Evolutionary conservation across 139 green algal genomes (phyloP).

Genomic region (Chlorella sp.): DNA sequence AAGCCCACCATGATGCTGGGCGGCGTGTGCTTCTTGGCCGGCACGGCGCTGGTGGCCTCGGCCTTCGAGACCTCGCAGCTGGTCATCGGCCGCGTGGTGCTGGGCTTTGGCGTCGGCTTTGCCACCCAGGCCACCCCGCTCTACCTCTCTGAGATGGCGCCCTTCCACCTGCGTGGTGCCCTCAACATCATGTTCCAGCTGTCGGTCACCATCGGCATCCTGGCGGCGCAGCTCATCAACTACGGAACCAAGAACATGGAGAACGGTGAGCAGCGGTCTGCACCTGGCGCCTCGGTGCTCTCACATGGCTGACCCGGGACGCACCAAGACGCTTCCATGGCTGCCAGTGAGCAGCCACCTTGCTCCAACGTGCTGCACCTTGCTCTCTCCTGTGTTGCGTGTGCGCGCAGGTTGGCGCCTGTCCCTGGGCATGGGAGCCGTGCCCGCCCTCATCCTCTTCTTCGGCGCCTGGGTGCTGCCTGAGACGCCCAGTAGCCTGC

Average conservation of each 20-base stretch:
- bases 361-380: no score
- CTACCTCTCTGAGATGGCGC: no score
- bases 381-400: no score
- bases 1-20: constrained; percentile 46
- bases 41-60: constrained; percentile 39
- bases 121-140: constrained; percentile 43
- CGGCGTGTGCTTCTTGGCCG: constrained; percentile 46
- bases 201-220: constrained; percentile 54
- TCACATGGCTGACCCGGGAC: constrained; percentile 43
- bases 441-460: no score
- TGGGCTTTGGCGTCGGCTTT: constrained; percentile 73
- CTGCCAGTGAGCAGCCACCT: constrained; percentile 55
- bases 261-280: no score
- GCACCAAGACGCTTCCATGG: constrained; percentile 42
- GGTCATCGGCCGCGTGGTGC: constrained; percentile 56
- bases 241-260: constrained; percentile 44
- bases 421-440: no score
- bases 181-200: constrained; percentile 66
- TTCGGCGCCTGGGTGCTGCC: no score
- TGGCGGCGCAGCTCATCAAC: constrained; percentile 58
- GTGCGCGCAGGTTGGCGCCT: no score
- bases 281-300: constrained; percentile 57
- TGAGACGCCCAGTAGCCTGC: no score
- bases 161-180: constrained; percentile 27
- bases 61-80: constrained; percentile 60